Conservation (phyloP, 1,139 yeast species). For the Taiozyma sp. region DNA sequence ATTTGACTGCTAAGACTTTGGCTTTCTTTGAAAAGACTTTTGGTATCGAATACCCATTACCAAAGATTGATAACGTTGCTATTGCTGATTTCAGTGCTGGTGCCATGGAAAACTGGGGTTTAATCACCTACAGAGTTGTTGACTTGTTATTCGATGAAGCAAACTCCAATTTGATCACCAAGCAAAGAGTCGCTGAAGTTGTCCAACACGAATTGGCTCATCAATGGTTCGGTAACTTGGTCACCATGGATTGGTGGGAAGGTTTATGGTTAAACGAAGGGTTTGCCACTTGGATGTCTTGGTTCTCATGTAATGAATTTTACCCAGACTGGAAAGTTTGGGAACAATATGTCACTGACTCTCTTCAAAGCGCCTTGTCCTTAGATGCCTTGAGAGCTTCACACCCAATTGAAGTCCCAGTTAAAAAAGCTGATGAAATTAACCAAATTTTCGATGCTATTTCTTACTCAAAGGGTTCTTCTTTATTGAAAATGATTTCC, state of each 20-base stretch:
- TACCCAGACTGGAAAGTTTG: conserved; percentile 75
- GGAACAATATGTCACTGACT: conserved; percentile 56
- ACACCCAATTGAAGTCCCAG: conserved; percentile 78
- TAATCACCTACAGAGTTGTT: conserved; percentile 68
- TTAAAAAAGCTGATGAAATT: conserved; percentile 66
- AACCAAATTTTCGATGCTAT: conserved; percentile 78
- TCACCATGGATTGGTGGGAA: conserved; percentile 87
- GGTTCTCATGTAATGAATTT: conserved; percentile 59
- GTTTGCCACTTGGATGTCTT: conserved; percentile 80
- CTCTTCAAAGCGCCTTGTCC: conserved; percentile 58
- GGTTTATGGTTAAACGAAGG: conserved; percentile 83
- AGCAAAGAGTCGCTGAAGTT: conserved; percentile 72
- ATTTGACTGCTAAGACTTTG: conserved; percentile 61
- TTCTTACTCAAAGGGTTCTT: conserved; percentile 75
- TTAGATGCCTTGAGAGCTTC: conserved; percentile 70
- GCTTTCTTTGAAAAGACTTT: conserved; percentile 63
- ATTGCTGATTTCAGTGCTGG: conserved; percentile 75
- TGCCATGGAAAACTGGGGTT: conserved; percentile 84
- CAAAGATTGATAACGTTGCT: conserved; percentile 71
- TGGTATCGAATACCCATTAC: conserved; percentile 64
- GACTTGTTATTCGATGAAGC: conserved; percentile 61
- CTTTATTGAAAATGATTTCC: conserved; percentile 66
- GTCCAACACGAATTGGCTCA: conserved; percentile 81
- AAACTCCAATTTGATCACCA: conserved; percentile 49
- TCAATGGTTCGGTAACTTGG: conserved; percentile 82